Percentiles rank a stretch among this genome's conserved stretches.
Evolutionary conservation across 768 basidiomycete species (phyloP).

Genomic region (Exidia glandulosa): DNA sequence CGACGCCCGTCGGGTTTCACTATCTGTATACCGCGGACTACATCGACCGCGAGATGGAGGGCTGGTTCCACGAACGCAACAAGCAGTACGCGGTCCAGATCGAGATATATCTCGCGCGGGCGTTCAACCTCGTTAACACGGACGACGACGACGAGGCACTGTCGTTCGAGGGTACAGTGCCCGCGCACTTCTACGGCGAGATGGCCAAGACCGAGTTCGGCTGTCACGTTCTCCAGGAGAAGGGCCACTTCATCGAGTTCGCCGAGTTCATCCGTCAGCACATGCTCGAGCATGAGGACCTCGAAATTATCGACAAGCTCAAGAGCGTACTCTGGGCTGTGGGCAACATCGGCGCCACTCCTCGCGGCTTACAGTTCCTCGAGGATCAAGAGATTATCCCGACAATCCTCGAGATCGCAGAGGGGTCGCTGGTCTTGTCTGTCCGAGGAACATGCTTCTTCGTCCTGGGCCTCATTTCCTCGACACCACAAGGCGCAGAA

Average conservation of each 20-base stretch:
- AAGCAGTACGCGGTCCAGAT: conserved; percentile 87
- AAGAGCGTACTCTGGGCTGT: conserved; percentile 97
- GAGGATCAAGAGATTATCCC: conserved; percentile 94
- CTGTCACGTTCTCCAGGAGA: conserved; percentile 81
- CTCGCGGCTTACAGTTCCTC: conserved; percentile 85
- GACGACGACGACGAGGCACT: conserved; percentile 60
- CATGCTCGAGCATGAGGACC: conserved; percentile 72
- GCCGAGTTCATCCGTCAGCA: conserved; percentile 83
- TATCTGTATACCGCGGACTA: conserved; percentile 88
- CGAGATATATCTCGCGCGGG: conserved; percentile 80
- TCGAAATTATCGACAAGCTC: conserved; percentile 73
- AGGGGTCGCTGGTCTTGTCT: conserved; percentile 79
- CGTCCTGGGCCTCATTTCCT: conserved; percentile 84
- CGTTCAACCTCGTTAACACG: conserved; percentile 44
- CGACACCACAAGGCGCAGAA: conserved; percentile 85
- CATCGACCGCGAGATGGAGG: conserved; percentile 89
- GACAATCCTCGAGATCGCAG: conserved; percentile 81
- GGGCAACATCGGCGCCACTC: conserved; percentile 85
- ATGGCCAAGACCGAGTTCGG: conserved; percentile 95
- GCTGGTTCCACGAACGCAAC: conserved; percentile 97
- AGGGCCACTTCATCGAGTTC: conserved; percentile 85
- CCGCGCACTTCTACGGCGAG: conserved; percentile 95
- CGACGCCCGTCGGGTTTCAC: conserved; percentile 82
- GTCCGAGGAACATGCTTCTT: conserved; percentile 96
- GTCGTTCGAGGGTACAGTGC: conserved; percentile 75